Evolutionary conservation across 148 eudicot genomes (phyloP).

Genomic region (Cornus florida): DNA sequence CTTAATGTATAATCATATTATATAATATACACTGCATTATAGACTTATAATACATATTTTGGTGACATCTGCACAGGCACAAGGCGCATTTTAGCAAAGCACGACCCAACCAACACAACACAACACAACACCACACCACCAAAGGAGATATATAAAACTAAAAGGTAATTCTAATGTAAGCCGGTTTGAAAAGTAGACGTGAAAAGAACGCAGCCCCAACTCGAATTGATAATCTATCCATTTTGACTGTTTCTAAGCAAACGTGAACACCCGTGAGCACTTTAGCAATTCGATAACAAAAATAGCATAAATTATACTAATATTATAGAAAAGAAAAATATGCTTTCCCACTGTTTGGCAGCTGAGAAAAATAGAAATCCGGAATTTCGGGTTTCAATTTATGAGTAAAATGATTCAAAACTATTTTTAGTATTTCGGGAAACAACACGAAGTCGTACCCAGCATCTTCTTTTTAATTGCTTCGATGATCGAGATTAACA

Average conservation of each 20-base stretch:
- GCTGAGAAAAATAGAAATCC: background rate
- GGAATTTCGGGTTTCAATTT: background rate
- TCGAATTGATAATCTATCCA: background rate
- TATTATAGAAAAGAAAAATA: background rate
- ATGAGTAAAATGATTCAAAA: background rate
- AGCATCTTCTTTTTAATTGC: background rate
- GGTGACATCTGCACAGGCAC: slow-evolving; percentile 6
- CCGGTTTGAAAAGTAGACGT: slow-evolving; percentile 1
- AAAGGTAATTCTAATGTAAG: background rate
- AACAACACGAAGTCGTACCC: background rate
- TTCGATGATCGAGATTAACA: background rate
- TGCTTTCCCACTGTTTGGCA: background rate
- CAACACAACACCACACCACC: slow-evolving; percentile 10
- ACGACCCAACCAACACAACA: slow-evolving; percentile 13
- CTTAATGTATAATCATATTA: background rate
- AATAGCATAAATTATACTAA: background rate
- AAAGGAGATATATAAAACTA: background rate
- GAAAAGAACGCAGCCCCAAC: slow-evolving; percentile 2
- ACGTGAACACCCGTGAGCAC: slow-evolving; percentile 11
- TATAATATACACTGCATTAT: background rate
- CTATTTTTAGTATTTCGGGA: background rate
- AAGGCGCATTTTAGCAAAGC: slow-evolving; percentile 14
- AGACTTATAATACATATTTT: background rate
- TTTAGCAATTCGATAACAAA: background rate
- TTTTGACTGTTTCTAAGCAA: slow-evolving; percentile 6